Conservation (phyloP, 2,329 filamentous ascomycete species). For the Ascochyta pisi region DNA sequence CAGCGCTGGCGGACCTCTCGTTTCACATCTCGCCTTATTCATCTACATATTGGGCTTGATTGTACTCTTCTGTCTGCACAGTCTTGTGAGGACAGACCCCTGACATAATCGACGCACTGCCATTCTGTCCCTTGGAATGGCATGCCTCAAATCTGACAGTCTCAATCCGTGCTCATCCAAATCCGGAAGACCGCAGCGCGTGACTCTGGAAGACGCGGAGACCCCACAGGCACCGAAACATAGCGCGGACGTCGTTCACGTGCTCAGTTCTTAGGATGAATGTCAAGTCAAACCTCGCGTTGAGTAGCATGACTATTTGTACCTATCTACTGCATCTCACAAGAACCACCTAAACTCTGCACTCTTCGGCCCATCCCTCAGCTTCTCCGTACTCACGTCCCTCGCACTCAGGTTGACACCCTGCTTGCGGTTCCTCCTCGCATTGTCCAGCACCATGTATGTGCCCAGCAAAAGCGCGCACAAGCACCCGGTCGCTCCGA, state of each 20-base stretch:
- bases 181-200: constrained; percentile 5
- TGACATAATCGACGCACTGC: not conserved
- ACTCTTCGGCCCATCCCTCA: constrained; percentile 53
- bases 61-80: not conserved
- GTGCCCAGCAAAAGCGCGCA: constrained; percentile 63
- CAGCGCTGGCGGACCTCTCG: not conserved
- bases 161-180: not conserved
- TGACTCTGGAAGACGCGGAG: constrained; percentile 6
- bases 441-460: constrained; percentile 72
- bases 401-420: constrained; percentile 63
- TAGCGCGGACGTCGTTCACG: not conserved
- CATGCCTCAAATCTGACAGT: not conserved
- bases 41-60: not conserved
- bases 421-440: constrained; percentile 62
- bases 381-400: constrained; percentile 55
- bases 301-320: not conserved
- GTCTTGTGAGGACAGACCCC: not conserved
- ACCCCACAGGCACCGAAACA: not conserved
- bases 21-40: not conserved
- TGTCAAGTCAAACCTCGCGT: not conserved
- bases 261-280: not conserved
- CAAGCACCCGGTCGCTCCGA: constrained; percentile 66
- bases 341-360: constrained; percentile 56
- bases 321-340: constrained; percentile 14
- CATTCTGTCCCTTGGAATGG: not conserved